A percentile compares a stretch with the other conserved stretches of the same genome.
Conservation (phyloP, 2,329 filamentous ascomycete genomes). For the Penicillium corylophilum region DNA sequence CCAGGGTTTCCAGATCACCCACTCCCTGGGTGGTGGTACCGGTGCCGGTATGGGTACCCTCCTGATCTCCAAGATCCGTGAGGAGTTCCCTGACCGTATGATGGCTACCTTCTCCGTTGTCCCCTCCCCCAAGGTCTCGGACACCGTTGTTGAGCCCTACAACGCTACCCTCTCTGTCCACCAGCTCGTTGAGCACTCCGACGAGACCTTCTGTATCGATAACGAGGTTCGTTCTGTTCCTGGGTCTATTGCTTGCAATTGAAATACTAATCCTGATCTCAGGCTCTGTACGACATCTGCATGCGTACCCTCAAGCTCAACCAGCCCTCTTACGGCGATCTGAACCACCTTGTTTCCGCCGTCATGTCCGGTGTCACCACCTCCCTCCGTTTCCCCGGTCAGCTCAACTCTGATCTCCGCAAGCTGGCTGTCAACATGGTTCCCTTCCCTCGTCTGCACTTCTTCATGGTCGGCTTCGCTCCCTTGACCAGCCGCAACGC, state of each 20-base stretch:
- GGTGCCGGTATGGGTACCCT: constrained; percentile 99
- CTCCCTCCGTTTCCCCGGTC: constrained; percentile 97
- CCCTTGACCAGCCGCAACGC: constrained; percentile 91
- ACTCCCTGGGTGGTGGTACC: constrained; percentile 99
- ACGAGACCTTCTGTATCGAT: constrained; percentile 99
- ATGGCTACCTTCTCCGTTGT: constrained; percentile 99
- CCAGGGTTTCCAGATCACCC: constrained; percentile 99
- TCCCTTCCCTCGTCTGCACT: constrained; percentile 99
- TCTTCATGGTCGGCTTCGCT: constrained; percentile 99
- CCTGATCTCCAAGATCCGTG: constrained; percentile 99
- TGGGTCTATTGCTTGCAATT: neutral
- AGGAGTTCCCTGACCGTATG: constrained; percentile 99
- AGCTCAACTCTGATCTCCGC: constrained; percentile 99
- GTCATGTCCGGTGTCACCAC: constrained; percentile 99
- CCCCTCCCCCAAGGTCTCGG: constrained; percentile 98
- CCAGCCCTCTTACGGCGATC: constrained; percentile 97
- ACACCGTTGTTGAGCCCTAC: constrained; percentile 99
- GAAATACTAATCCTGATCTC: constrained; percentile 3
- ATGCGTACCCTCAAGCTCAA: constrained; percentile 99
- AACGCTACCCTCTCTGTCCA: constrained; percentile 98
- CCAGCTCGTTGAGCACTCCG: constrained; percentile 99
- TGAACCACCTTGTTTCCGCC: constrained; percentile 98
- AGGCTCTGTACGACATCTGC: constrained; percentile 99
- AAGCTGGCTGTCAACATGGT: constrained; percentile 99
- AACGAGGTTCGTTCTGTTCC: constrained; percentile 67